Conservation (phyloP, 2,329 filamentous ascomycete species). For the Zymoseptoria crescenta region DNA sequence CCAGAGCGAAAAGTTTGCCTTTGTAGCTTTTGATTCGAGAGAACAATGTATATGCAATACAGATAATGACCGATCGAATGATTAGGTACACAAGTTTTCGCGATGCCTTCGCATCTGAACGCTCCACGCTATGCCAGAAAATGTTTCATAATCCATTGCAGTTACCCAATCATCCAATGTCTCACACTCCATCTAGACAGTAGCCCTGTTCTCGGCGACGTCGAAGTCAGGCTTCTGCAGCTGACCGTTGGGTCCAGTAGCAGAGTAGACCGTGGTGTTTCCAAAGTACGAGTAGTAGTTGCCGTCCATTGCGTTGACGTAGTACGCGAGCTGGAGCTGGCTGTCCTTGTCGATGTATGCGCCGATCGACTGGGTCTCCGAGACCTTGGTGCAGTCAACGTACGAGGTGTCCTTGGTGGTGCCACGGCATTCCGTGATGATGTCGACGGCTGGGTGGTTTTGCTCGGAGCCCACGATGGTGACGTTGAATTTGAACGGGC, state of each 20-base stretch:
- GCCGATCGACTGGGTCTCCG: slow-evolving; percentile 9
- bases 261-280: slow-evolving; percentile 17
- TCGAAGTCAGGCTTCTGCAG: slow-evolving; percentile 14
- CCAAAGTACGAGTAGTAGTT: slow-evolving; percentile 14
- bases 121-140: neutral
- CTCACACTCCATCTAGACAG: neutral
- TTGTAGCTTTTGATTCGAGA: no score
- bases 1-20: no score
- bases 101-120: neutral
- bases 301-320: slow-evolving; percentile 4
- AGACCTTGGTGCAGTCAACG: slow-evolving; percentile 16
- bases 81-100: neutral
- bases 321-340: slow-evolving; percentile 16
- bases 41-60: no score
- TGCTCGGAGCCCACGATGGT: slow-evolving; percentile 7
- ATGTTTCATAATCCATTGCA: neutral
- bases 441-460: slow-evolving; percentile 14
- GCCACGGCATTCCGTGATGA: slow-evolving; percentile 14
- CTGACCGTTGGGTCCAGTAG: slow-evolving; percentile 13
- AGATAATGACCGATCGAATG: neutral
- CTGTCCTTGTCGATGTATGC: slow-evolving; percentile 18
- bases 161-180: neutral
- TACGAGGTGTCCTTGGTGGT: slow-evolving; percentile 5
- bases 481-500: slow-evolving; percentile 19
- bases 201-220: slow-evolving; percentile 12